Evolutionary conservation across 2,329 filamentous ascomycete genomes (phyloP).

Genomic region (Chaetomium strumarium): DNA sequence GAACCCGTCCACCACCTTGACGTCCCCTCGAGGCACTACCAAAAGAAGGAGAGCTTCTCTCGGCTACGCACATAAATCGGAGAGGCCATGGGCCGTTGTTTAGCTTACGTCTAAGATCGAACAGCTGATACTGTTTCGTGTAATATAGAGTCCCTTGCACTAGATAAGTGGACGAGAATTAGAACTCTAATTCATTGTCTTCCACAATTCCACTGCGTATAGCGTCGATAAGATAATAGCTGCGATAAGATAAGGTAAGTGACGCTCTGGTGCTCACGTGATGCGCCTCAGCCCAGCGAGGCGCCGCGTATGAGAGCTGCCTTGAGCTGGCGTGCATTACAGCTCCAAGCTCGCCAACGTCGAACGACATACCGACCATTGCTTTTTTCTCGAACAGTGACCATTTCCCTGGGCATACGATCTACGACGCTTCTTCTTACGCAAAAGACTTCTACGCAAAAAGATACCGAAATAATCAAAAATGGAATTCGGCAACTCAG

Average conservation of each 20-base stretch:
- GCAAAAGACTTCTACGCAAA: slow-evolving; percentile 23
- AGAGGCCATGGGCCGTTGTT: no score
- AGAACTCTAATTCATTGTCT: no score
- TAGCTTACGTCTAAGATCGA: no score
- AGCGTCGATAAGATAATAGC: not conserved
- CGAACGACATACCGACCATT: slow-evolving; percentile 2
- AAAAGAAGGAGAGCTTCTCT: no score
- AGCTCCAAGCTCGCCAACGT: slow-evolving; percentile 18
- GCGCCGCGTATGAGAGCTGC: slow-evolving; percentile 26
- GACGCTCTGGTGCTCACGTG: slow-evolving; percentile 19
- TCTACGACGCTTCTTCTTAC: not conserved
- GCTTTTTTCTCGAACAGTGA: slow-evolving; percentile 1
- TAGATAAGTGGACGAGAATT: no score
- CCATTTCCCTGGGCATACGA: not conserved
- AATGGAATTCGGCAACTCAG: slow-evolving; percentile 61
- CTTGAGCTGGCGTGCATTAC: slow-evolving; percentile 26
- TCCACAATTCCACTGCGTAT: no score
- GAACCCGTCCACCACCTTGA: no score
- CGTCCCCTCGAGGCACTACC: no score
- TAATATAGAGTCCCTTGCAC: no score
- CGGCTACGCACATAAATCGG: no score
- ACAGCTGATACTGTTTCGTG: no score
- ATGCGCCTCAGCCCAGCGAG: slow-evolving; percentile 15
- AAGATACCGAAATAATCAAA: slow-evolving; percentile 18
- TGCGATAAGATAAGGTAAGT: slow-evolving; percentile 11